Evolutionary conservation across 176 grass and related monocot species (phyloP), one percentile per base, ranked within the genome.

Genomic region (Carex myosuroides): DNA sequence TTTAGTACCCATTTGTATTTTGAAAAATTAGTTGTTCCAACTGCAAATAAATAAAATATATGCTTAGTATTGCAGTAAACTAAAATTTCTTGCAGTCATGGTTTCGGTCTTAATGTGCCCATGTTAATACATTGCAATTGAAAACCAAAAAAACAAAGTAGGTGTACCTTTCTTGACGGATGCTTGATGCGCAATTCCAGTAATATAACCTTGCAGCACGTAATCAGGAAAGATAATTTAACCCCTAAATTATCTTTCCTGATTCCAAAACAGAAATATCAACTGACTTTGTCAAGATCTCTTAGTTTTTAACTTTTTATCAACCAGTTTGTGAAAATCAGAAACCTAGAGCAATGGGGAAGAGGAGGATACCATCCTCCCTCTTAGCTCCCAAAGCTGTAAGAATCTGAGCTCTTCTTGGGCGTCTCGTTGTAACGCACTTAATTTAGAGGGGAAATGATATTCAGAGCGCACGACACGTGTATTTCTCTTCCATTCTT

Each of bases 1-100:
- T 85, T 48, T 62, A 76, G 7, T 21, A 37, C 79, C 81, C 83
- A 86, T 86, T 9, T 84, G n/a, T 74, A 39, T 60, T 82, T 82
- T 12, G 12, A 13, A 79, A 83, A 87, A 72, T 81, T 68, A 8
- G 44, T 17, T 83, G 13, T 64, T 11, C 18, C 44, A 83, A 68
- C 79, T 81, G 56, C 63, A 66, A 83, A 32, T 75, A 81, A 83
- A 52, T 30, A 18, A n/a, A 41, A 82, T 30, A 54, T 67, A 20
- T 17, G 17, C 5, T 44, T 50, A 30, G 18, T 65, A 64, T 50
- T 50, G 16, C 14, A 48, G 26, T 37, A 62, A 60, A 62, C 18
- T 0, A 1, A 54, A 75, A 11, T 21, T 81, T 81, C 18, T 81
- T 22, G 20, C 8, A 3, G 7, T 0, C 30, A 41, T 44, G 78